A percentile compares a stretch with the other conserved stretches of the same genome.
Conservation (phyloP, 371 early-diverging fungal species). For the Dinochytrium kinnereticum region DNA sequence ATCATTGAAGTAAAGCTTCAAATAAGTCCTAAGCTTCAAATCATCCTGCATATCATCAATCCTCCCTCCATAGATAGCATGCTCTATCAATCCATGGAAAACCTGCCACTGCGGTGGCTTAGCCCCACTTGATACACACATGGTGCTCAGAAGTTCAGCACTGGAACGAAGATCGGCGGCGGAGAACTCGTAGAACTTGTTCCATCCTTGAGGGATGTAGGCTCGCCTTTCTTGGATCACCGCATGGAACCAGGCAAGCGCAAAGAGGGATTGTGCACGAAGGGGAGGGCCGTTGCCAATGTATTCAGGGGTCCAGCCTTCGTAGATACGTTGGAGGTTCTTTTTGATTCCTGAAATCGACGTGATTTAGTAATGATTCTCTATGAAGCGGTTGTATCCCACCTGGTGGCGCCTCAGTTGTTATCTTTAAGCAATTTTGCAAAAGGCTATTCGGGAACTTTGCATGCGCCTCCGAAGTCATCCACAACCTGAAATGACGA, state of each 20-base stretch:
- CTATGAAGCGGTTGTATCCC: not conserved
- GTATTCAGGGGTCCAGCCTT: constrained; percentile 53
- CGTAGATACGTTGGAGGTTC: constrained; percentile 55
- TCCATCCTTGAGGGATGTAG: constrained; percentile 67
- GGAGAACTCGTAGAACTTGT: constrained; percentile 64
- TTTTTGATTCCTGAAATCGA: constrained; percentile 51
- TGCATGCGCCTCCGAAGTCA: constrained; percentile 55
- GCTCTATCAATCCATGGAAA: constrained; percentile 57
- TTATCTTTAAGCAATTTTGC: constrained; percentile 53
- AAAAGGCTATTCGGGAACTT: constrained; percentile 50
- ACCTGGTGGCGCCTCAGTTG: constrained; percentile 60
- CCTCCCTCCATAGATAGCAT: constrained; percentile 63
- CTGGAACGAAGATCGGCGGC: constrained; percentile 57
- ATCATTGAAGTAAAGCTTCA: constrained; percentile 53
- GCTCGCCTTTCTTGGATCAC: constrained; percentile 61
- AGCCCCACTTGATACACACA: constrained; percentile 13
- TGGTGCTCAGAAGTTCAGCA: constrained; percentile 50
- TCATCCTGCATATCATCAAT: constrained; percentile 57
- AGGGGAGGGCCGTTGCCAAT: constrained; percentile 40
- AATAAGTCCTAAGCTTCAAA: constrained; percentile 47
- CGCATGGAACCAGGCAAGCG: constrained; percentile 64
- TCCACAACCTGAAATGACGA: constrained; percentile 53
- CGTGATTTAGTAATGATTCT: not conserved
- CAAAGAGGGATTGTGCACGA: constrained; percentile 57
- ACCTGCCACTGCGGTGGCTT: constrained; percentile 53